These are phyloP conservation scores for Paecilomyces variotii DNA, from an alignment of 2,329 filamentous ascomycete species.

Conservation along the genomic window DNA sequence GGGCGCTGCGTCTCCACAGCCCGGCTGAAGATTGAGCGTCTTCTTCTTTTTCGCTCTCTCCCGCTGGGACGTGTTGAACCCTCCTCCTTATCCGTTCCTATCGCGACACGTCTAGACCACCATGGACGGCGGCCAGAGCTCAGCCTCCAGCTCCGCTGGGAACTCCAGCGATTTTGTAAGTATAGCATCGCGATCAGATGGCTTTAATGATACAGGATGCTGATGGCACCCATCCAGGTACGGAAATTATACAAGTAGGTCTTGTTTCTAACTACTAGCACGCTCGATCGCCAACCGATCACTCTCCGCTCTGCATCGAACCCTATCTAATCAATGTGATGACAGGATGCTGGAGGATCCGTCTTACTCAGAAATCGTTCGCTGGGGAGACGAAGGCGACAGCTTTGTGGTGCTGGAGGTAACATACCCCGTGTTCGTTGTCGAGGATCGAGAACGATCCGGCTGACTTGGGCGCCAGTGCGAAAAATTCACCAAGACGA, in stretches of 20 bases:
- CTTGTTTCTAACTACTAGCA: slow-evolving; percentile 6
- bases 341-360: slow-evolving; percentile 94
- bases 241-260: slow-evolving; percentile 96
- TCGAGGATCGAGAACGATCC: slow-evolving; percentile 5
- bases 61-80: slow-evolving; percentile 15
- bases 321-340: slow-evolving; percentile 4
- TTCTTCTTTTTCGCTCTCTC: slow-evolving; percentile 6
- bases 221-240: slow-evolving; percentile 53
- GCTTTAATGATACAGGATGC: slow-evolving; percentile 6
- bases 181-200: slow-evolving; percentile 22
- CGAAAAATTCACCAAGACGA: slow-evolving; percentile 95
- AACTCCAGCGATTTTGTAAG: slow-evolving; percentile 95
- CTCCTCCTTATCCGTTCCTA: slow-evolving; percentile 26
- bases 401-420: slow-evolving; percentile 98
- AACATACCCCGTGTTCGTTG: slow-evolving; percentile 17
- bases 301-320: slow-evolving; percentile 1
- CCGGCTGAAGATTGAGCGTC: slow-evolving; percentile 3
- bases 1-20: not conserved
- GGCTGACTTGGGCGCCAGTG: slow-evolving; percentile 50
- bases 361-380: slow-evolving; percentile 81
- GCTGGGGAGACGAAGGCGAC: slow-evolving; percentile 91
- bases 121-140: slow-evolving; percentile 40
- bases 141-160: slow-evolving; percentile 48
- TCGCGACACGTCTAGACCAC: slow-evolving; percentile 33
- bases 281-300: slow-evolving; percentile 4